Evolutionary conservation across 225 moss, liverwort and hornwort genomes (phyloP), one percentile per base, ranked within the genome.

Genomic region (Straminergon stramineum): DNA sequence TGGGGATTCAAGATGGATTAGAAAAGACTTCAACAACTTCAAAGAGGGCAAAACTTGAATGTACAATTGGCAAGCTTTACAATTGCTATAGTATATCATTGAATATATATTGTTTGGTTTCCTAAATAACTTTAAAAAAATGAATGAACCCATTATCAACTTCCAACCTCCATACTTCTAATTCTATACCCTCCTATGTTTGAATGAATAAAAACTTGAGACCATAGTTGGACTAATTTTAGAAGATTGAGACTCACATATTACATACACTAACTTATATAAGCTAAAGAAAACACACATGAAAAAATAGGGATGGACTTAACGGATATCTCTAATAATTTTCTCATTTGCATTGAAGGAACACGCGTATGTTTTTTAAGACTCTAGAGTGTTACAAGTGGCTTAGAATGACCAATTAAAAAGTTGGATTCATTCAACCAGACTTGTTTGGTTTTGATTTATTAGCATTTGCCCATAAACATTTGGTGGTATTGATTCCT

Each of bases 21-120:
- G 6, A 6, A n/a, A 79, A 51, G 30, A 48, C 30, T 17, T 18
- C 13, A 19, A 51, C 11, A 31, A 48, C 4, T 26, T 24, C 11
- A 11, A 63, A 30, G 30, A 63, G 13, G n/a, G 4, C 17, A 43
- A 75, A 75, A 53, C 7, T 80, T 58, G 39, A 58, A 58, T 80
- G 27, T 27, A 27, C 10, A 17, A n/a, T 81, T 80, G 5, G 18
- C 28, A 80, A 79, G 57, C 6, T 9, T 10, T 58, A 26, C 10
- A n/a, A 24, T 3, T 17, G 11, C 2, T 28, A 0, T 39, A 24
- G 23, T 21, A 32, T 53, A n/a, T 22, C 0, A 4, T 56, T 0
- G 10, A 37, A 39, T 39, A 56, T 11, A 56, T 12, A 58, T 28
- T 4, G 0, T 16, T 56, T 56, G 23, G 35, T 55, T 35, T 35